Conservation (phyloP, 2,329 filamentous ascomycete genomes). For the Mariannaea elegans region DNA sequence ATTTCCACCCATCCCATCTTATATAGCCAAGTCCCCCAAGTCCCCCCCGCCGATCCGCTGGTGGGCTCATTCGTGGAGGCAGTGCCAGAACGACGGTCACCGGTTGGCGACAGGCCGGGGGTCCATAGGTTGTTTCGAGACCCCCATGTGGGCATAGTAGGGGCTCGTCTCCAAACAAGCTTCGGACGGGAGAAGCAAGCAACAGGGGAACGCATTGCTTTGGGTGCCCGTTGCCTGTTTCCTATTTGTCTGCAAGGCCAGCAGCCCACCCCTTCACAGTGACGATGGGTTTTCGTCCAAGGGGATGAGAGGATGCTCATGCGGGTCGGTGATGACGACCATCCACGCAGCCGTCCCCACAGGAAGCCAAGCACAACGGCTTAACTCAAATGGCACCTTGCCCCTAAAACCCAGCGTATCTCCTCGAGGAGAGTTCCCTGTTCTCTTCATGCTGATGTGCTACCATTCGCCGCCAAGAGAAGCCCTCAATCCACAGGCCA, state of each 20-base stretch:
- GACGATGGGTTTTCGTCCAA: constrained; percentile 2
- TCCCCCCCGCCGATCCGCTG: constrained; percentile 36
- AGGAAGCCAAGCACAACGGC: constrained; percentile 38
- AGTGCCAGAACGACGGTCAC: constrained; percentile 39
- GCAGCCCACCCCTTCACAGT: not conserved
- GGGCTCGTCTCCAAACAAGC: constrained; percentile 40
- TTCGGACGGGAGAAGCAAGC: constrained; percentile 39
- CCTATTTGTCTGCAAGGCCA: constrained; percentile 5
- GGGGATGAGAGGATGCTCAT: constrained; percentile 33
- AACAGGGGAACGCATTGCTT: constrained; percentile 30
- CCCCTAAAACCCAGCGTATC: constrained; percentile 36
- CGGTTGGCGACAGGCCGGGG: constrained; percentile 34
- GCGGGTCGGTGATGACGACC: constrained; percentile 40
- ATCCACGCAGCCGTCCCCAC: constrained; percentile 34
- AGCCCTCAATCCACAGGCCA: constrained; percentile 33
- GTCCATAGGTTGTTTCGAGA: constrained; percentile 34
- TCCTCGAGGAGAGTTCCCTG: constrained; percentile 36
- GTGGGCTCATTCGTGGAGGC: constrained; percentile 43
- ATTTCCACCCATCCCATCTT: constrained; percentile 26
- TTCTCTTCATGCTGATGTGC: constrained; percentile 36
- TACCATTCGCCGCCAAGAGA: constrained; percentile 36
- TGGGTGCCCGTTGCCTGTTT: not conserved
- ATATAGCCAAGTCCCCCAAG: constrained; percentile 28
- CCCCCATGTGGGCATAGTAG: constrained; percentile 30
- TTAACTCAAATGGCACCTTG: constrained; percentile 38